Conservation (phyloP, 2,329 filamentous ascomycete genomes). For the Anthostomella pinea region DNA sequence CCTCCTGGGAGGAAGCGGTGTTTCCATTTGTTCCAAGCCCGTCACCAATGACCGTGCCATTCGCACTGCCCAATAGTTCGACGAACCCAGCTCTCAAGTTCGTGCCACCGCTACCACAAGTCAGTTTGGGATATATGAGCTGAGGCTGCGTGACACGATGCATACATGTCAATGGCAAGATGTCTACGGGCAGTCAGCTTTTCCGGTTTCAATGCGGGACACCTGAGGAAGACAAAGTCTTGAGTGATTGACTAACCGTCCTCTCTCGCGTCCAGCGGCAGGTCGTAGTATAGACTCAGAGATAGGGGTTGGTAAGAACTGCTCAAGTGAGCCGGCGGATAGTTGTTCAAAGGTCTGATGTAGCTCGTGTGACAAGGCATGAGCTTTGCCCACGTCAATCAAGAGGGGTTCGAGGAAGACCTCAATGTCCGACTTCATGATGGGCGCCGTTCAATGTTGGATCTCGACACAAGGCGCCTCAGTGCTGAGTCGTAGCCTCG, state of each 20-base stretch:
- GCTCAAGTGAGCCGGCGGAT: constrained; percentile 50
- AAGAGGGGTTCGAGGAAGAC: constrained; percentile 51
- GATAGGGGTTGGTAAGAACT: constrained; percentile 61
- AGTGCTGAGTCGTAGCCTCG: too few relatives aligned
- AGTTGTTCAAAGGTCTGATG: constrained; percentile 46
- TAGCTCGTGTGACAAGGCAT: constrained; percentile 47
- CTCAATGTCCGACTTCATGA: constrained; percentile 27
- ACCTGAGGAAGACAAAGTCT: neutral
- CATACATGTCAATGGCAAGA: constrained; percentile 65
- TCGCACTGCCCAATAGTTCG: constrained; percentile 48
- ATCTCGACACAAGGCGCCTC: too few relatives aligned
- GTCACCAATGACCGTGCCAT: constrained; percentile 9
- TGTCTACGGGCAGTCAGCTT: constrained; percentile 41
- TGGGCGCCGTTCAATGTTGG: constrained; percentile 7
- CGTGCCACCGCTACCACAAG: constrained; percentile 53
- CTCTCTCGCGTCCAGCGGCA: constrained; percentile 38
- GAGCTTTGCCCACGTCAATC: constrained; percentile 45
- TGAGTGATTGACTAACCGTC: constrained; percentile 43
- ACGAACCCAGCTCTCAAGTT: constrained; percentile 68
- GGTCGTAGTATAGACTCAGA: constrained; percentile 56
- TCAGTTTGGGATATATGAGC: constrained; percentile 28
- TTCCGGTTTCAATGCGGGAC: neutral
- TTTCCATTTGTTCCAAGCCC: constrained; percentile 8
- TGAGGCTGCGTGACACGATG: constrained; percentile 9
- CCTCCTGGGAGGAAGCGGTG: too few relatives aligned